phyloP scores from a whole-genome alignment of 2,329 filamentous ascomycete genomes.

The Didymella glomerata region DNA sequence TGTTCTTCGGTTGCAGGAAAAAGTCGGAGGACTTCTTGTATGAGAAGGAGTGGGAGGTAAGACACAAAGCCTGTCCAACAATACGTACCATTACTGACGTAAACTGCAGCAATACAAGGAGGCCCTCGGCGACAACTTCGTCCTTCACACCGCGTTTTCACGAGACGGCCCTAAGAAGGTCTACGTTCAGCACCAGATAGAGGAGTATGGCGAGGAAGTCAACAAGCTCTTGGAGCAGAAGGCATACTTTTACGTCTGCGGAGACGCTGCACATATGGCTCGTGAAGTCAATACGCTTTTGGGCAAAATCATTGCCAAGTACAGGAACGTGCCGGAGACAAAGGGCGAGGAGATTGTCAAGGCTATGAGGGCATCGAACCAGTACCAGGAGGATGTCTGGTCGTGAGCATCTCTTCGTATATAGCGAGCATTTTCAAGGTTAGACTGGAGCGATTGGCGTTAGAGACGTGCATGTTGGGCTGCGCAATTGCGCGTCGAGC shows the following conservation, averaged over 20 bases:
- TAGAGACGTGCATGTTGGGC: slow-evolving; percentile 20
- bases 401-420: slow-evolving; percentile 54
- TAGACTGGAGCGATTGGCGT: slow-evolving; percentile 42
- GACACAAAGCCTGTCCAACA: slow-evolving; percentile 44
- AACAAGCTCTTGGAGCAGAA: slow-evolving; percentile 86
- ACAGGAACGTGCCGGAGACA: slow-evolving; percentile 80
- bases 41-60: slow-evolving; percentile 88
- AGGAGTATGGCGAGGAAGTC: slow-evolving; percentile 82
- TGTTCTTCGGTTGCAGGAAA: slow-evolving; percentile 96
- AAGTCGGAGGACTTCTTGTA: slow-evolving; percentile 92
- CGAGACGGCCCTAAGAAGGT: slow-evolving; percentile 86
- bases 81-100: slow-evolving; percentile 26
- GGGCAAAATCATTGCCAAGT: slow-evolving; percentile 82
- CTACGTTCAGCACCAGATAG: slow-evolving; percentile 93
- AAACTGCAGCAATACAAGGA: slow-evolving; percentile 76
- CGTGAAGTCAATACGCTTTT: slow-evolving; percentile 90
- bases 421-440: slow-evolving; percentile 36
- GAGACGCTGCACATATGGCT: slow-evolving; percentile 97
- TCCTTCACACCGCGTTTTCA: slow-evolving; percentile 94
- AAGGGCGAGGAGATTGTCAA: slow-evolving; percentile 98
- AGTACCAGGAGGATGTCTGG: slow-evolving; percentile 89
- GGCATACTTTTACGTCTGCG: slow-evolving; percentile 97
- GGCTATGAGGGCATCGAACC: slow-evolving; percentile 91
- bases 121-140: slow-evolving; percentile 85
- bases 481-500: slow-evolving; percentile 9